Base-by-base conservation (phyloP, 2,329 filamentous ascomycete species). In the Boeremia lycopersici region DNA sequence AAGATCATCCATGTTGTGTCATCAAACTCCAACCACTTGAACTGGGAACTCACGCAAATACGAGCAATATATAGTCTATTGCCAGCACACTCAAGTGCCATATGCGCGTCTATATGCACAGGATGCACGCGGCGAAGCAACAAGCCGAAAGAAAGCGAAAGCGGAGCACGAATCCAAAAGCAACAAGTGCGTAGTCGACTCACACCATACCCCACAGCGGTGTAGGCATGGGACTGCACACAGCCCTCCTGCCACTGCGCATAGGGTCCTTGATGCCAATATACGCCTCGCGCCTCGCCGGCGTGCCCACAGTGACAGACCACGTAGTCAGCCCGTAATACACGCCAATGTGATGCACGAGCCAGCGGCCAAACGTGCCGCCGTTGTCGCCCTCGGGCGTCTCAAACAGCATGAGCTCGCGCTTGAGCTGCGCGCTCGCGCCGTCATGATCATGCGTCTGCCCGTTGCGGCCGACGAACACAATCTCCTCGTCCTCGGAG, bases 261-360 rank as follows among this genome's bases (percentile, higher is more conserved):
- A 66, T 71, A 17, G 68, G 65, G 60, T 84, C 82, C 69, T 84
- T 86, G 57, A 93, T 78, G 3, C 89, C 90, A 19, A 97, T 87
- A 67, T 96, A 96, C 7, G 95, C 91, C 59, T 95, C 89, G 46
- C 90, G 85, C 47, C 88, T 84, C 12, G 86, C 84, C 2, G 91
- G 88, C 61, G 86, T 81, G 29, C 86, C 87, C 1, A 88, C 82
- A 0, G 89, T 89, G 56, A 93, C 85, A 4, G 90, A 93, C 79
- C 87, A 91, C 17, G 93, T 96, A 57, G 87, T 84, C 52, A 97
- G 82, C 39, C 92, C 93, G 71, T 98, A 98, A 74, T 98, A 98
- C 35, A 89, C 86, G 9, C 91, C 93, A 60, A 98, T 93, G 53
- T 90, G 89, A 75, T 98, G 93, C 1, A 96, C 91, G 48, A 98